These are phyloP conservation scores for Nannochloris sp. DNA, from an alignment of 139 green algal genomes.

Conservation along the genomic window DNA sequence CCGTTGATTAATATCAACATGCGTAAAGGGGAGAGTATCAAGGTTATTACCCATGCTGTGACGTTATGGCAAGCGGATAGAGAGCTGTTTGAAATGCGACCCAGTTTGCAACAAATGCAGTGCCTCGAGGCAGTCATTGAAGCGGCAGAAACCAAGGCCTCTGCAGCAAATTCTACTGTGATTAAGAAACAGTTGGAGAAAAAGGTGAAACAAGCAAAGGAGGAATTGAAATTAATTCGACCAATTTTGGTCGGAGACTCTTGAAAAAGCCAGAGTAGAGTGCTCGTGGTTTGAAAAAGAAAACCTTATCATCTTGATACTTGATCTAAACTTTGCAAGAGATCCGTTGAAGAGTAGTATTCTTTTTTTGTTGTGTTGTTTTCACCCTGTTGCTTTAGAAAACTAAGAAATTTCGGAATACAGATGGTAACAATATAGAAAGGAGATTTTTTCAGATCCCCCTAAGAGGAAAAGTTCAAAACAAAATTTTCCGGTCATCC, in stretches of 20 bases:
- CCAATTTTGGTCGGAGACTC: neutral
- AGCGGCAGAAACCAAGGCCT: conserved; percentile 8
- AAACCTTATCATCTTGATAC: too few relatives aligned
- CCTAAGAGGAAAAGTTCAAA: too few relatives aligned
- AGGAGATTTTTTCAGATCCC: too few relatives aligned
- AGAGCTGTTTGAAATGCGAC: conserved; percentile 5
- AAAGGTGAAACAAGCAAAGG: conserved; percentile 1
- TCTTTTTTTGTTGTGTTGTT: too few relatives aligned
- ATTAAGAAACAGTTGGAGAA: conserved; percentile 10
- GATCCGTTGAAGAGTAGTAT: too few relatives aligned
- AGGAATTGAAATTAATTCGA: neutral
- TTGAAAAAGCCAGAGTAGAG: neutral
- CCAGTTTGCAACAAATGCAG: neutral
- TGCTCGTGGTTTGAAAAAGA: too few relatives aligned
- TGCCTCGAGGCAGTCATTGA: conserved; percentile 14
- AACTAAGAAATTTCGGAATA: too few relatives aligned
- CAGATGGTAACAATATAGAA: too few relatives aligned
- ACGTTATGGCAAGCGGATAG: conserved; percentile 11
- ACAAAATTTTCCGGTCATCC: too few relatives aligned
- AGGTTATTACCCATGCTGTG: conserved; percentile 5
- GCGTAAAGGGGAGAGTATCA: conserved; percentile 5
- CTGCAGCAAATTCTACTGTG: neutral
- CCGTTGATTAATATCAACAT: conserved; percentile 10
- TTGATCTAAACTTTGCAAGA: too few relatives aligned
- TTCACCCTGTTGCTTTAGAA: too few relatives aligned